phyloP scores from a whole-genome alignment of 2,329 filamentous ascomycete genomes.

The Aurifilum marmelostoma region DNA sequence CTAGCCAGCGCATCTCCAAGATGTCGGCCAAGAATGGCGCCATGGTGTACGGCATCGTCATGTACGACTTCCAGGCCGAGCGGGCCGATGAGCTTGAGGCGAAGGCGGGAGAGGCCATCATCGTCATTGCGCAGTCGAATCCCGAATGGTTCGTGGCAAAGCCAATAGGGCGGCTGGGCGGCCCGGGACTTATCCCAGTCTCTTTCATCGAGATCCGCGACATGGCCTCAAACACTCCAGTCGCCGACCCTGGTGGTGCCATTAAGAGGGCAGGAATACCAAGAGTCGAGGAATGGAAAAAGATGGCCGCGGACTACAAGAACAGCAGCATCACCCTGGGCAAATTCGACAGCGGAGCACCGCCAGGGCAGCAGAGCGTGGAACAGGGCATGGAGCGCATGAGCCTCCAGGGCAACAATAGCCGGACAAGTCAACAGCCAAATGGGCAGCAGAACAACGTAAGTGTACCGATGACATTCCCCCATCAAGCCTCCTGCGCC shows the following conservation, averaged over 20 bases:
- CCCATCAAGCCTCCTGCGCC: background rate
- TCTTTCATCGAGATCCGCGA: constrained; percentile 96
- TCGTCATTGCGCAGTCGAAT: constrained; percentile 97
- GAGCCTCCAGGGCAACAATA: constrained; percentile 66
- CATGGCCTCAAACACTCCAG: constrained; percentile 83
- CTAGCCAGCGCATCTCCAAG: constrained; percentile 55
- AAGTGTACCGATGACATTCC: constrained; percentile 36
- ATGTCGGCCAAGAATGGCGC: constrained; percentile 63
- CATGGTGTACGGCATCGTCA: constrained; percentile 95
- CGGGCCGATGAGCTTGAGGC: constrained; percentile 95
- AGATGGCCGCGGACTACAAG: constrained; percentile 98
- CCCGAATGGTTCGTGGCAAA: constrained; percentile 99
- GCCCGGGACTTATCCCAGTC: constrained; percentile 92
- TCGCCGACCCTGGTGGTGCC: constrained; percentile 80
- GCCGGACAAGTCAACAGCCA: constrained; percentile 52
- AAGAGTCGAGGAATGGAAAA: constrained; percentile 98
- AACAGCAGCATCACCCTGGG: constrained; percentile 97
- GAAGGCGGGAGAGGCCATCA: constrained; percentile 93
- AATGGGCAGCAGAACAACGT: constrained; percentile 52
- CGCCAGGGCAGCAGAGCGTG: constrained; percentile 53
- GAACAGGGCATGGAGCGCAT: constrained; percentile 76
- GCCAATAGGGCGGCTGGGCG: constrained; percentile 95
- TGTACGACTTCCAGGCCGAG: constrained; percentile 96
- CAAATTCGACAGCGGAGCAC: constrained; percentile 71
- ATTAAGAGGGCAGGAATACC: constrained; percentile 89